Evolutionary conservation across 164 flowering plant genomes (phyloP).

Genomic region (Malania oleifera): DNA sequence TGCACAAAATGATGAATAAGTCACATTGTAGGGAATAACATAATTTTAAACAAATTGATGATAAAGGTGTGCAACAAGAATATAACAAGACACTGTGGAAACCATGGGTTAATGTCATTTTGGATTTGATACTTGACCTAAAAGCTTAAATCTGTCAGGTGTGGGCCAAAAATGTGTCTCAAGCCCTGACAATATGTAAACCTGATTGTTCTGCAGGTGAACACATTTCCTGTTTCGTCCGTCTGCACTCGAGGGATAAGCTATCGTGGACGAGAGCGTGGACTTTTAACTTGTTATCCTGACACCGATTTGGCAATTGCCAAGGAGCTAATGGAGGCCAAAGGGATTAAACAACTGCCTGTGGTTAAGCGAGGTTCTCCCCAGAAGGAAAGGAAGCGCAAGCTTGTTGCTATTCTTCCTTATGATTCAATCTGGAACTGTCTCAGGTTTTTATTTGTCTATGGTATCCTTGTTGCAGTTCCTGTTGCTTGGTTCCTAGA

Average conservation of each 20-base stretch:
- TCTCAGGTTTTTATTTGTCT: conserved; percentile 3
- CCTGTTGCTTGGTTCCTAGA: background rate
- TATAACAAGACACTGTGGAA: too few species aligned
- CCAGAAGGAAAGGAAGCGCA: background rate
- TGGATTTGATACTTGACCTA: too few species aligned
- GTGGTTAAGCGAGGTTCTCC: background rate
- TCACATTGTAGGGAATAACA: too few species aligned
- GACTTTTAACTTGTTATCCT: conserved; percentile 1
- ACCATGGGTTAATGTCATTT: too few species aligned
- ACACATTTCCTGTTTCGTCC: background rate
- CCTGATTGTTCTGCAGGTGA: background rate
- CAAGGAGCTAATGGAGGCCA: conserved; percentile 8
- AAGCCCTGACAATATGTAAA: background rate
- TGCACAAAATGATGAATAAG: too few species aligned
- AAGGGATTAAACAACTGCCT: conserved; percentile 2
- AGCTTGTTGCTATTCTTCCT: background rate
- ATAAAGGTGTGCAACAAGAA: too few species aligned
- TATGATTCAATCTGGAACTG: conserved; percentile 1
- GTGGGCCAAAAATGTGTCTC: too few species aligned
- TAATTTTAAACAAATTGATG: too few species aligned
- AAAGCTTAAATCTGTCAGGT: too few species aligned
- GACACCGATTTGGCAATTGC: conserved; percentile 4
- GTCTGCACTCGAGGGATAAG: conserved; percentile 3
- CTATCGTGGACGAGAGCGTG: conserved; percentile 5
- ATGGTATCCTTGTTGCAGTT: background rate